Percentiles rank a stretch among this genome's conserved stretches.
Conservation (phyloP, 306 rosid genomes). For the Alnus glutinosa region DNA sequence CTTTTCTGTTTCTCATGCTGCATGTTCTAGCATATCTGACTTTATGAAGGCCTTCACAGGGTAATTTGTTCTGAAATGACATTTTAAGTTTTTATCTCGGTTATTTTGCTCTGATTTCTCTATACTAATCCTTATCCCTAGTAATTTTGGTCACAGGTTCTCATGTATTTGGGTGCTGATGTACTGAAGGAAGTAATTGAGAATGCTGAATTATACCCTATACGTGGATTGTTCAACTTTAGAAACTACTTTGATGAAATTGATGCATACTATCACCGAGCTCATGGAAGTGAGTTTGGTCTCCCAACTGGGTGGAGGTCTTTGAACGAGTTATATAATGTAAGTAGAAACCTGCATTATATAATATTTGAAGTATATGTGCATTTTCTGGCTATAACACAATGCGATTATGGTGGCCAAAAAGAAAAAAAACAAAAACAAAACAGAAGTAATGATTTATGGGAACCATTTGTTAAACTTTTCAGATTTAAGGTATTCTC, state of each 20-base stretch:
- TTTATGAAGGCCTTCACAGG: neutral
- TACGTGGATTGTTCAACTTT: constrained; percentile 89
- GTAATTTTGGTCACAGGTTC: constrained; percentile 57
- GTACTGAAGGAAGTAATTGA: constrained; percentile 72
- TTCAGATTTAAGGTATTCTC: neutral
- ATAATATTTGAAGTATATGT: neutral
- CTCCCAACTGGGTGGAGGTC: constrained; percentile 81
- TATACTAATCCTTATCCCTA: constrained; percentile 26
- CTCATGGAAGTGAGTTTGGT: constrained; percentile 69
- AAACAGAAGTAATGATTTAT: neutral
- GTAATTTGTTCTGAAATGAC: neutral
- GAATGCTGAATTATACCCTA: constrained; percentile 86
- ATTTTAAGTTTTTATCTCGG: constrained; percentile 23
- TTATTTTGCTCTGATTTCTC: constrained; percentile 25
- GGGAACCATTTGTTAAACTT: neutral
- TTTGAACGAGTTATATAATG: constrained; percentile 78
- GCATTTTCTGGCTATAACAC: neutral
- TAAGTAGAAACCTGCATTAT: constrained; percentile 41
- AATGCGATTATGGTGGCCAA: too few species aligned
- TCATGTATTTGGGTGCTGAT: constrained; percentile 83
- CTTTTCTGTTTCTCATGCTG: neutral
- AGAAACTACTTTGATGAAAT: constrained; percentile 79
- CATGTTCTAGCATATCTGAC: constrained; percentile 4
- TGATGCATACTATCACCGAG: constrained; percentile 79
- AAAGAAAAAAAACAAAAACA: too few species aligned